Evolutionary conservation across 768 basidiomycete genomes (phyloP), one percentile per base, ranked within the genome.

Genomic region (Calocera viscosa): DNA sequence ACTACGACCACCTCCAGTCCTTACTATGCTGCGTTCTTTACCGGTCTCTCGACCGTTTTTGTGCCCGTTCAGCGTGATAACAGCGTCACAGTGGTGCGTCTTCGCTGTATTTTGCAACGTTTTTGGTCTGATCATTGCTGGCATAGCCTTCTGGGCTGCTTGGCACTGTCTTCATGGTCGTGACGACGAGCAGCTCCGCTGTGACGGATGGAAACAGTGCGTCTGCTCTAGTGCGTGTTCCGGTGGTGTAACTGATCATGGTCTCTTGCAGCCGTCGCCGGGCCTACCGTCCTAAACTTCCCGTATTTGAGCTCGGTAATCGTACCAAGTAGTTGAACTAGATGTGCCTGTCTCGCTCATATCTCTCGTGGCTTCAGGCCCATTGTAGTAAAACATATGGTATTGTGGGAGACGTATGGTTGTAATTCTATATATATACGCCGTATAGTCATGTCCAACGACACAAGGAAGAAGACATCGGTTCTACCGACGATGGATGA

Each of bases 121-220:
- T 10, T 16, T 32, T 32, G 53, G 19, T 60, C 53, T 60, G 53
- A 60, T 19, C 14, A 2, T 30, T 22, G 2, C 53, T 10, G 14
- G 7, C 26, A 10, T 30, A 60, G 53, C 85, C 85, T 0, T 67
- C 70, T 10, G 77, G 77, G 1, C 66, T 84, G 16, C 70, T 69
- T 66, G 86, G 86, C 1, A 78, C 79, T 2, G 81, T 82, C 11
- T 88, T 82, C 74, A 80, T 81, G 8, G 72, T 84, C 66, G 76
- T 85, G 49, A 80, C 77, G 65, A 78, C 70, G 69, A 76, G 75
- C 70, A 76, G 75, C 68, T 68, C 75, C 22, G 72, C 73, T 17
- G 75, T 80, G 26, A 73, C 73, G 33, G 83, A 85, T 66, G 77
- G 78, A 33, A 82, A 75, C 67, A 83, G 80, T 30, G 74, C 53